Evolutionary conservation across 371 early-diverging fungal species (phyloP), one percentile per base, ranked within the genome.

Genomic region (Rhizopus stolonifer): DNA sequence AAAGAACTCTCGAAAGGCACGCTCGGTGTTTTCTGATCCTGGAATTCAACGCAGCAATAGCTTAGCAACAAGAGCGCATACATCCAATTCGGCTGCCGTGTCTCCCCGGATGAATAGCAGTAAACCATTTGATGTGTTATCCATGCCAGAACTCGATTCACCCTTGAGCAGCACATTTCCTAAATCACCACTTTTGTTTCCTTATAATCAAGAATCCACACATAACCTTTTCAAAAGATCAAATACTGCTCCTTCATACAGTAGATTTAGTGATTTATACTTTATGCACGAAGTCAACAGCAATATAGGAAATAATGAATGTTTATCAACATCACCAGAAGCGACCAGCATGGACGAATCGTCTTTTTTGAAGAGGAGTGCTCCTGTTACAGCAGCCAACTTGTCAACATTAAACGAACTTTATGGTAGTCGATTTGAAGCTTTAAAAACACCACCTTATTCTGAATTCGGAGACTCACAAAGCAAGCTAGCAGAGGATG

Each of bases 331-430:
- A 13, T 24, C 44, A 31, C 31, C 13, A 18, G 40, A 36, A 23
- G n/a, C 52, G 38, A 8, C 13, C 13, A 18, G 13, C 21, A 21
- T 42, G 42, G 8, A 42, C 1, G 21, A 19, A 42, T 21, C 8
- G 9, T 21, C 42, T 9, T 42, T 42, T 42, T 7, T 8, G 15
- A 10, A 14, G 22, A 36, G 44, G 2, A 15, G 33, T 18, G 24
- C 49, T 23, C 63, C 63, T n/a, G 48, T 62, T 6, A 62, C 58
- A 10, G 53, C 57, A 14, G 63, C 58, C 9, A 63, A 63, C 25
- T 21, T 63, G 15, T 63, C 54, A 2, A 40, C 63, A 17, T 31
- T 57, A 4, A 63, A 63, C 22, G 50, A 43, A 13, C 47, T 57
- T 5, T 63, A 58, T 19, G 54, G 50, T 23, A 60, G 54, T 24